These are phyloP conservation scores for Penicillium sp. DNA, from an alignment of 2,329 filamentous ascomycete genomes.

Conservation along the genomic window DNA sequence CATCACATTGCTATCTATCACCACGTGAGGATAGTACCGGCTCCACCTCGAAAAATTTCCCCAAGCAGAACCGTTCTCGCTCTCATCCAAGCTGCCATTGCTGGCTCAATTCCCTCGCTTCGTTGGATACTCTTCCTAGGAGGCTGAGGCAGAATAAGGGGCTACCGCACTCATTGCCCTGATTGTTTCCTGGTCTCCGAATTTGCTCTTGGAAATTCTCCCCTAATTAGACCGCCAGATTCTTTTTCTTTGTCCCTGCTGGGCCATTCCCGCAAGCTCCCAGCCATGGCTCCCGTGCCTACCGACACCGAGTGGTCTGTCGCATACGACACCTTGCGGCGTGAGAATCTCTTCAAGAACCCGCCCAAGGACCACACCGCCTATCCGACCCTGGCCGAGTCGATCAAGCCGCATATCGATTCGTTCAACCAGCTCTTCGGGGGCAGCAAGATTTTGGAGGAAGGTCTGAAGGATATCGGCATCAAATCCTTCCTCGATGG, in stretches of 20 bases:
- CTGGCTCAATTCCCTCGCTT: slow-evolving; percentile 30
- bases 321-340: slow-evolving; percentile 80
- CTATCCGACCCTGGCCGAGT: slow-evolving; percentile 81
- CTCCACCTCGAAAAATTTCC: slow-evolving; percentile 49
- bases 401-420: slow-evolving; percentile 90
- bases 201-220: neutral
- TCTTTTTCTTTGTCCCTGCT: slow-evolving; percentile 20
- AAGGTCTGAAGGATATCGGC: slow-evolving; percentile 85
- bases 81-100: slow-evolving; percentile 32
- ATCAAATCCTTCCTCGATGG: slow-evolving; percentile 86
- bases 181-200: neutral
- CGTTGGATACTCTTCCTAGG: slow-evolving; percentile 18
- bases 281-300: slow-evolving; percentile 57
- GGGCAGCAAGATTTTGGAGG: slow-evolving; percentile 70
- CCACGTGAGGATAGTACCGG: slow-evolving; percentile 46
- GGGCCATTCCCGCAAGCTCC: slow-evolving; percentile 20
- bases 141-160: slow-evolving; percentile 24
- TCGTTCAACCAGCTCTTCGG: slow-evolving; percentile 93
- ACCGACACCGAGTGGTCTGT: slow-evolving; percentile 78
- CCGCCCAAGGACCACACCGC: slow-evolving; percentile 85
- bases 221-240: neutral
- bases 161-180: slow-evolving; percentile 7
- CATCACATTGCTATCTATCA: slow-evolving; percentile 32
- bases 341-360: slow-evolving; percentile 85
- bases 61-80: slow-evolving; percentile 30